Evolutionary conservation across 2,329 filamentous ascomycete species (phyloP).

Genomic region (Madurella mycetomatis): DNA sequence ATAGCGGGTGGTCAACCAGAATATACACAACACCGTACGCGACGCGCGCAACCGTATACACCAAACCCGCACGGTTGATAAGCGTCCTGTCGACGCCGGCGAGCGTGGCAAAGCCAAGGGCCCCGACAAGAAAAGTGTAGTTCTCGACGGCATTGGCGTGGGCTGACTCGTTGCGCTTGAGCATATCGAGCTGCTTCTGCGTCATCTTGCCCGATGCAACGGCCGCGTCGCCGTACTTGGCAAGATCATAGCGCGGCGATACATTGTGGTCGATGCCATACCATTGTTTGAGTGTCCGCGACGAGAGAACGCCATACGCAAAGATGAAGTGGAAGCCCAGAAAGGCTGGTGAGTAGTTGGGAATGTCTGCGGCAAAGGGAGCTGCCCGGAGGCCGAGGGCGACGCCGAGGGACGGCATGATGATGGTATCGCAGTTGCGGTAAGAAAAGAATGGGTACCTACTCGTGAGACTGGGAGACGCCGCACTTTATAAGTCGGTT

Average conservation of each 20-base stretch:
- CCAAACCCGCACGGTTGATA: slow-evolving; percentile 37
- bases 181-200: slow-evolving; percentile 36
- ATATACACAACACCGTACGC: slow-evolving; percentile 40
- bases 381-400: slow-evolving; percentile 8
- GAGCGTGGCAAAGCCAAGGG: slow-evolving; percentile 38
- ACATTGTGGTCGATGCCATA: slow-evolving; percentile 45
- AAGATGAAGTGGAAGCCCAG: slow-evolving; percentile 39
- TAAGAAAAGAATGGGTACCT: neutral
- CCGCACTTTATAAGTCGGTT: no score
- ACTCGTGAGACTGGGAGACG: no score
- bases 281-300: slow-evolving; percentile 39
- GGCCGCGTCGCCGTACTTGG: slow-evolving; percentile 41
- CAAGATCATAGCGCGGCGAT: slow-evolving; percentile 42
- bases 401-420: slow-evolving; percentile 1
- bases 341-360: slow-evolving; percentile 29
- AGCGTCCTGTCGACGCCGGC: slow-evolving; percentile 33
- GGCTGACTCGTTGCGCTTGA: slow-evolving; percentile 42
- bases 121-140: slow-evolving; percentile 35
- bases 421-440: neutral
- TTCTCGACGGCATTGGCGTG: slow-evolving; percentile 44
- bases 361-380: neutral
- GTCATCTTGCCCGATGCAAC: slow-evolving; percentile 42
- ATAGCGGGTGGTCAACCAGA: slow-evolving; percentile 32
- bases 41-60: slow-evolving; percentile 40
- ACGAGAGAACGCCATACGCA: slow-evolving; percentile 41